Base-by-base conservation (phyloP, 352 stramenopile species). In the Globisporangium camurandrum region DNA sequence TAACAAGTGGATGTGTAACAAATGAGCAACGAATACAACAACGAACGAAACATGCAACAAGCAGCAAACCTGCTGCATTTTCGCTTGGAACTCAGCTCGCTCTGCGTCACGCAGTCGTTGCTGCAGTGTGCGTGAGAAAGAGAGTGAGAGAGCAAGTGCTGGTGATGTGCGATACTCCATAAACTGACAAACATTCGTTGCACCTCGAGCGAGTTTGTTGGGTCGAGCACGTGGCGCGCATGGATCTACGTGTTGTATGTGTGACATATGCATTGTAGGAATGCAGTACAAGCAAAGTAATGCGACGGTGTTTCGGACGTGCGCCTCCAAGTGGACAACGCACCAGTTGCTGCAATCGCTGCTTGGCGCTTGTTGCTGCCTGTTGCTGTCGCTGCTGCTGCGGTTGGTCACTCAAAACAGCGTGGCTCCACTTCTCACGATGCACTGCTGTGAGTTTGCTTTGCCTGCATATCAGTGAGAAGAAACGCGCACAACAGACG, bases 341-440 rank as follows among this genome's bases (percentile, higher is more conserved):
- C 57, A 80, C 71, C 49, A 83, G 51, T 65, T 58, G 57, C 60
- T 65, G 64, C 12, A 80, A 53, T 6, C 69, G 70, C 48, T 74
- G 56, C 33, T 57, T 64, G 16, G 56, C 57, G 17, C 19, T 37
- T 22, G 39, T 24, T 16, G 45, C 28, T 6, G 44, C 30, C n/a
- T 37, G 42, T 16, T 51, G 11, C 1, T 54, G 12, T 16, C 17
- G n/a, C 16, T 12, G 44, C 17, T n/a, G 47, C 11, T 40, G 24
- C 5, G n/a, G n/a, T n/a, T 38, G 17, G 23, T 46, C 28, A 4
- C 72, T 34, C 30, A 3, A 22, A 43, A 80, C 45, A 20, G 78
- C 28, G 26, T 58, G 59, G 33, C 59, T 74, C 46, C 77, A 51
- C 23, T 57, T 38, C 12, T 83, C 39, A 7, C 56, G 54, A 2